Percentiles rank a stretch among this genome's conserved stretches.
These are phyloP conservation scores for Sanghuangporus baumii DNA, from an alignment of 1,284 basidiomycete genomes.

Conservation along the genomic window DNA sequence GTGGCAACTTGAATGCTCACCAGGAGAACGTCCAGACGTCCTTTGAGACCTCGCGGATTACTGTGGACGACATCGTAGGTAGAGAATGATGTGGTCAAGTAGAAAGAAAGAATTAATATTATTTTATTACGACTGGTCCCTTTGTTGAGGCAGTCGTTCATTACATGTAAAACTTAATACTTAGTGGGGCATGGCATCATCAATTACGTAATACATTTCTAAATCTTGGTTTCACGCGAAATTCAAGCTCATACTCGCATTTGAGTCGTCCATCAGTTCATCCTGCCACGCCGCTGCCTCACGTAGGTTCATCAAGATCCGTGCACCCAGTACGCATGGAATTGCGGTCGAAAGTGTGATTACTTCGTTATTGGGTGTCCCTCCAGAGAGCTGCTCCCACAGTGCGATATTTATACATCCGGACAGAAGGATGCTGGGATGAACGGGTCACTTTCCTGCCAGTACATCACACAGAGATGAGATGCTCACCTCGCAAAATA, in stretches of 20 bases:
- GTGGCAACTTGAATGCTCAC: conserved; percentile 31
- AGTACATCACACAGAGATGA: background rate
- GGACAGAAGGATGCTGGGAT: background rate
- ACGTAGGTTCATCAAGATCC: background rate
- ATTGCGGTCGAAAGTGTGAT: background rate
- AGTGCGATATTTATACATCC: background rate
- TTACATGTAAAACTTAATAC: too few species aligned
- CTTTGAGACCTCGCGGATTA: conserved; percentile 37
- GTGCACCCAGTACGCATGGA: background rate
- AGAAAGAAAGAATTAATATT: too few species aligned
- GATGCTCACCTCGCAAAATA: background rate
- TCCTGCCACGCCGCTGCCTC: background rate
- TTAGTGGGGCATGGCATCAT: background rate
- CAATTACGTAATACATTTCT: background rate
- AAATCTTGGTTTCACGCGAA: background rate
- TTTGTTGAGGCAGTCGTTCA: too few species aligned
- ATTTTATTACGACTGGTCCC: too few species aligned
- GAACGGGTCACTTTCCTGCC: background rate
- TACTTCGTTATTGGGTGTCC: background rate
- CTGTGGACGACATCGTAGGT: conserved; percentile 20
- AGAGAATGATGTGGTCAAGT: too few species aligned
- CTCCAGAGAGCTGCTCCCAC: background rate
- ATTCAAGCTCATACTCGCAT: background rate
- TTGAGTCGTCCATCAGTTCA: background rate
- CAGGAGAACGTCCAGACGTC: conserved; percentile 72